Base-by-base conservation (phyloP, 2,329 filamentous ascomycete species). In the Fusarium sacchari region DNA sequence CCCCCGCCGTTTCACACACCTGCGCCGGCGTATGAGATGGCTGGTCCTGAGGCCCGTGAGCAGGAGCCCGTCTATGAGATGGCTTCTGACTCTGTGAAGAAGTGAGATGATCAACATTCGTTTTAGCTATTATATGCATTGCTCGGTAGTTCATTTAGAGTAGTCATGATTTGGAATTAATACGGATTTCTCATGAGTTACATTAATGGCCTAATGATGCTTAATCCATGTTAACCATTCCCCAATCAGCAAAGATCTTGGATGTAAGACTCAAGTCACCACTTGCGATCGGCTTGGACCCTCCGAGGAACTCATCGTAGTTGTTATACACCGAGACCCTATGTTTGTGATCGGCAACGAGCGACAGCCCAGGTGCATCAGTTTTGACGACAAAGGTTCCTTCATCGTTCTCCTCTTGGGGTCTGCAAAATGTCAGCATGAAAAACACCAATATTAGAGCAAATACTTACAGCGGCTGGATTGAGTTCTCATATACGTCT, bases 391-490 rank as follows among this genome's bases (percentile, higher is more conserved):
- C 26, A n/a, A 11, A 24, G 4, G 11, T 26, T 14, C 8, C 20
- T n/a, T 39, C 20, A 1, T 59, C n/a, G 18, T 52, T 52, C 20
- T 53, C 7, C n/a, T 53, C 46, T 22, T 32, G 28, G 0, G 46
- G 58, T 15, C 58, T 52, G 9, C 12, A 14, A 20, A 13, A 10
- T 15, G 4, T 50, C 13, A 59, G 56, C 10, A 17, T 20, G 3
- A 28, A 36, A 0, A 20, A 20, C 13, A 8, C 8, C 12, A 4
- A 11, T 0, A 3, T 7, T 4, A 4, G n/a, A 12, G 2, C 12
- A 7, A 2, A 14, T 34, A 34, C 58, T 60, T 39, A 60, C 58
- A 60, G 58, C 6, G 46, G 58, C 17, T 60, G 58, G 11, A 60
- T 53, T 3, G 44, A 17, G 26, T 42, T 60, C 58, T 60, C 46